These are phyloP conservation scores for Fusarium begoniae DNA, from an alignment of 2,329 filamentous ascomycete species.

Conservation along the genomic window DNA sequence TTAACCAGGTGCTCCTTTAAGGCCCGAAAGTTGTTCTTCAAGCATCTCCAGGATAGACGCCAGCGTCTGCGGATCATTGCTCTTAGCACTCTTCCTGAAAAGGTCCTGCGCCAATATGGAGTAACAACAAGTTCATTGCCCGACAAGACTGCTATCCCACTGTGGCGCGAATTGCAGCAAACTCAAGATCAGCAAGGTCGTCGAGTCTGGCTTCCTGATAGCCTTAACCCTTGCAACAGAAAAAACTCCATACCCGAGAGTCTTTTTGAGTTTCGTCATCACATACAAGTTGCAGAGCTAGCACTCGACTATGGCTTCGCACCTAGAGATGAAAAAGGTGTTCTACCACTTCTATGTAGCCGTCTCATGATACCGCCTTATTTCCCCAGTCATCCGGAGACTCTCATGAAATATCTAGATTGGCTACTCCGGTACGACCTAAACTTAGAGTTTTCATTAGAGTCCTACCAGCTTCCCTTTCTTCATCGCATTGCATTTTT, in stretches of 20 bases:
- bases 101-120: not conserved
- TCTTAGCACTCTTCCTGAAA: rapidly evolving
- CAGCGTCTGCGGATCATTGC: not conserved
- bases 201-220: not conserved
- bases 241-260: too few species aligned
- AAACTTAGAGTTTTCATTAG: too few species aligned
- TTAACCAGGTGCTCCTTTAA: not conserved
- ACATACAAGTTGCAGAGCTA: rapidly evolving
- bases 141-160: not conserved
- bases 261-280: not conserved
- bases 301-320: not conserved
- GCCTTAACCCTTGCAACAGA: not conserved
- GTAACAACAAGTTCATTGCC: rapidly evolving
- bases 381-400: too few species aligned
- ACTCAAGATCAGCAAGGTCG: rapidly evolving
- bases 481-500: not conserved
- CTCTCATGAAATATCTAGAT: not conserved
- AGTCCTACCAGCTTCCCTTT: too few species aligned
- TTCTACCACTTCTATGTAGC: too few species aligned
- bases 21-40: not conserved
- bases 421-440: not conserved
- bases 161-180: not conserved
- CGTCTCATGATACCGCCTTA: too few species aligned
- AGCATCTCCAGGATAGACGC: not conserved
- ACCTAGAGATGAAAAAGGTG: not conserved